phyloP scores from a whole-genome alignment of 495 filamentous ascomycete species.

The Amphirosellinia nigrospora region DNA sequence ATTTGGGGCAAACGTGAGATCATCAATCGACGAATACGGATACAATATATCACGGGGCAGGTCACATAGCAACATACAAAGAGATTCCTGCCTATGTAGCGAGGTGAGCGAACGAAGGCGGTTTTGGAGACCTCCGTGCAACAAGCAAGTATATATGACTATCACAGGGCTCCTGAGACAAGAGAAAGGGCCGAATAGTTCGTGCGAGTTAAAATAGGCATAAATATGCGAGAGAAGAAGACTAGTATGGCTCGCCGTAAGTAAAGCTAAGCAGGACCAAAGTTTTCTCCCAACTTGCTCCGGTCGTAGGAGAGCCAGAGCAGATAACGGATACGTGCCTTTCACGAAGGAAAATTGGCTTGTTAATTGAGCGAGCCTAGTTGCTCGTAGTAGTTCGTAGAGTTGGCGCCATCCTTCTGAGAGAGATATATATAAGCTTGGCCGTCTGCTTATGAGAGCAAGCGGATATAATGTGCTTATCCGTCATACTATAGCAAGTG shows the following conservation, averaged over 20 bases:
- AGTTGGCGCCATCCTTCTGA: constrained; percentile 48
- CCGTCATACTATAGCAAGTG: neutral
- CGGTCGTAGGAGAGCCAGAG: constrained; percentile 85
- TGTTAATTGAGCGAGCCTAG: constrained; percentile 68
- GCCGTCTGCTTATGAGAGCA: no score
- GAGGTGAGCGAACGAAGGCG: no score
- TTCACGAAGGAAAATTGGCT: constrained; percentile 69
- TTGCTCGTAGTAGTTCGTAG: constrained; percentile 57
- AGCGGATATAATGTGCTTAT: neutral
- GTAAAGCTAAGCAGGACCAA: neutral
- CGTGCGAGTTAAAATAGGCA: neutral
- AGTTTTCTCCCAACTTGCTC: constrained; percentile 65
- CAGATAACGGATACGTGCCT: constrained; percentile 72
- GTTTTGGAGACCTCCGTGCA: no score
- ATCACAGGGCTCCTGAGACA: no score
- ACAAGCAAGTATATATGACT: no score
- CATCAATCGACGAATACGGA: no score
- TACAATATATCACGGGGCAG: no score
- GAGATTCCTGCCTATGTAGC: no score
- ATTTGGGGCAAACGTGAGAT: no score
- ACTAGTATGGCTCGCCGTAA: neutral
- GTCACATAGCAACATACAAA: no score
- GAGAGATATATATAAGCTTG: neutral
- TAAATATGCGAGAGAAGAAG: neutral
- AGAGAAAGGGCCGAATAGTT: no score